phyloP scores from a whole-genome alignment of 2,329 filamentous ascomycete species.

The Elsinoe perseae region DNA sequence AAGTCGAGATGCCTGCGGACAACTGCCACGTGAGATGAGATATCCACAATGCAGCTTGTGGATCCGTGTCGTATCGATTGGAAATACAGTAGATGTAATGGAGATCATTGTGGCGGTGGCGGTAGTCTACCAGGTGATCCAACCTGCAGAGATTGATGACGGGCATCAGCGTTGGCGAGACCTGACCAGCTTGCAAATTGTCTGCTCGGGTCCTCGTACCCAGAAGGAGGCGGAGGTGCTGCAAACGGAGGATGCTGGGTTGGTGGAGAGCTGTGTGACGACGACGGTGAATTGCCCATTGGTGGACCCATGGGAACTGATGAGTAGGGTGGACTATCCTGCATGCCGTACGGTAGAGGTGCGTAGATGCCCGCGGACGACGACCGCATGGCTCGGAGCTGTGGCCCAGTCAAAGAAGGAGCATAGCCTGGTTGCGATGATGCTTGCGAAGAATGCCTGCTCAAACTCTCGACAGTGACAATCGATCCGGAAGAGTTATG shows the following conservation, averaged over 20 bases:
- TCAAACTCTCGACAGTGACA: constrained; percentile 10
- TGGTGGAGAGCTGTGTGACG: neutral
- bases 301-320: constrained; percentile 2
- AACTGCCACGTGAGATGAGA: too few species aligned
- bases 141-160: neutral
- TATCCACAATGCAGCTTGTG: too few species aligned
- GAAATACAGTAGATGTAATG: too few species aligned
- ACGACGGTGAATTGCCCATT: neutral
- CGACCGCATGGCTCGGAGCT: constrained; percentile 5
- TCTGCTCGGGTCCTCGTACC: constrained; percentile 3
- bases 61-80: too few species aligned
- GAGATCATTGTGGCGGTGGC: neutral
- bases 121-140: neutral
- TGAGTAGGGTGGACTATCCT: constrained; percentile 4
- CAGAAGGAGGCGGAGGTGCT: neutral
- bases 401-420: constrained; percentile 2
- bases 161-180: neutral
- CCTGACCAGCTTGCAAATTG: constrained; percentile 4
- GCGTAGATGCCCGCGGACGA: neutral
- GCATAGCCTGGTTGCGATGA: neutral
- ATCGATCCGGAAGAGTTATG: constrained; percentile 6
- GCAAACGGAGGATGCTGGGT: constrained; percentile 1
- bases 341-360: constrained; percentile 3
- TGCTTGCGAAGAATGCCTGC: constrained; percentile 7
- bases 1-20: too few species aligned